These are phyloP conservation scores for Eucalyptus regnans DNA, from an alignment of 345 rosid genomes.

Conservation along the genomic window DNA sequence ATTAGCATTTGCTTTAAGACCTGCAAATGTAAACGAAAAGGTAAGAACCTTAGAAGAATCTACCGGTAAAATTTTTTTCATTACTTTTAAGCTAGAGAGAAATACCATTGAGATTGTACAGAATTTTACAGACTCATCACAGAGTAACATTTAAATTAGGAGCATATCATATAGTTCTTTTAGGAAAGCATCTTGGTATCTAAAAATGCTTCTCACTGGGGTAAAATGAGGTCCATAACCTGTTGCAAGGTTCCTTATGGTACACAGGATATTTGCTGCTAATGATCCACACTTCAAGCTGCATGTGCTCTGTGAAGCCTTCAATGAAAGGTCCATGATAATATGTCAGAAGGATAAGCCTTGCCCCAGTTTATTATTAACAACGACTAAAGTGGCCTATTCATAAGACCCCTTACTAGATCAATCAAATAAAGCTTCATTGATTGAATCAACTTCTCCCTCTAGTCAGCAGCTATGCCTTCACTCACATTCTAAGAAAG, in stretches of 20 bases:
- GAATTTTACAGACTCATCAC: background rate
- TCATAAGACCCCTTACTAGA: background rate
- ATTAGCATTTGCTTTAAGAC: conserved; percentile 66
- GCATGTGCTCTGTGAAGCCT: accelerated
- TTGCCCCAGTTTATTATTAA: background rate
- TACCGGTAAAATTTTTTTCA: background rate
- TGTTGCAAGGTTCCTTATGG: background rate
- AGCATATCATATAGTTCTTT: background rate
- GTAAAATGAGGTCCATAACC: background rate
- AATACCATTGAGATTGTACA: background rate
- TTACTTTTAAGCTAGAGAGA: background rate
- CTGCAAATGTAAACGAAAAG: conserved; percentile 15
- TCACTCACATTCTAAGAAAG: background rate
- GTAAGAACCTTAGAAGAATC: background rate
- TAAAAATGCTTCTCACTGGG: background rate
- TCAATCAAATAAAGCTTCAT: background rate
- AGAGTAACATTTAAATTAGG: background rate
- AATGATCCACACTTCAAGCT: background rate
- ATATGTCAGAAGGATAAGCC: background rate
- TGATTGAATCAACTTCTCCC: background rate
- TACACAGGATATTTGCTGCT: background rate
- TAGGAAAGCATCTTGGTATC: background rate
- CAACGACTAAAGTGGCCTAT: background rate
- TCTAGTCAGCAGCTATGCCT: background rate
- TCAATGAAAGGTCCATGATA: background rate